Conservation (phyloP, 257 asterid species). For the Handroanthus guayacan region DNA sequence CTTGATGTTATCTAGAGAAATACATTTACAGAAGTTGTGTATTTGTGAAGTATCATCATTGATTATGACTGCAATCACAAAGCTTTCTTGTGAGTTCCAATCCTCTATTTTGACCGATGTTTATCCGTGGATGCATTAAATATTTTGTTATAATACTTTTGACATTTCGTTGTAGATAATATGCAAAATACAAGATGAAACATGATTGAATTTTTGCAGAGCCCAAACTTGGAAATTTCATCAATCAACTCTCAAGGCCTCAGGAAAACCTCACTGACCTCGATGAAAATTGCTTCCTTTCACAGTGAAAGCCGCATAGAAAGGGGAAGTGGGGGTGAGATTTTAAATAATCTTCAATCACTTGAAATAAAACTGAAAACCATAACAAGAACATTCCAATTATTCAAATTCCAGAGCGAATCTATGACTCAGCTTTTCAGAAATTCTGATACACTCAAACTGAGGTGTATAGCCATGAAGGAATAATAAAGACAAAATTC, state of each 20-base stretch:
- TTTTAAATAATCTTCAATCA: background rate
- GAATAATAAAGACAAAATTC: constrained; percentile 14
- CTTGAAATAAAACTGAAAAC: background rate
- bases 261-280: background rate
- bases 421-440: background rate
- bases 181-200: too few relatives aligned
- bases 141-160: too few relatives aligned
- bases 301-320: background rate
- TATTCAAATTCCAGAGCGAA: background rate
- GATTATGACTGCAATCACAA: too few relatives aligned
- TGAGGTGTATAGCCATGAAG: background rate
- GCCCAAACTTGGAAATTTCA: too few relatives aligned
- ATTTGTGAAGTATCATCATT: too few relatives aligned
- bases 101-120: too few relatives aligned
- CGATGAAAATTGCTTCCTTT: background rate
- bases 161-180: too few relatives aligned
- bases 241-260: background rate
- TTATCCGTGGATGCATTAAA: too few relatives aligned
- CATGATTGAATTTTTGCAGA: too few relatives aligned
- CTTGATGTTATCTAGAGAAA: too few relatives aligned
- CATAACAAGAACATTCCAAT: constrained; percentile 4
- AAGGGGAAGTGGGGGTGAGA: background rate
- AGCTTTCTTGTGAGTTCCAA: too few relatives aligned
- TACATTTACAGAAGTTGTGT: too few relatives aligned
- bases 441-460: background rate